A percentile compares a stretch with the other conserved stretches of the same genome.
phyloP scores from a whole-genome alignment of 1,284 basidiomycete genomes.

The Salmacisia buchloeana region DNA sequence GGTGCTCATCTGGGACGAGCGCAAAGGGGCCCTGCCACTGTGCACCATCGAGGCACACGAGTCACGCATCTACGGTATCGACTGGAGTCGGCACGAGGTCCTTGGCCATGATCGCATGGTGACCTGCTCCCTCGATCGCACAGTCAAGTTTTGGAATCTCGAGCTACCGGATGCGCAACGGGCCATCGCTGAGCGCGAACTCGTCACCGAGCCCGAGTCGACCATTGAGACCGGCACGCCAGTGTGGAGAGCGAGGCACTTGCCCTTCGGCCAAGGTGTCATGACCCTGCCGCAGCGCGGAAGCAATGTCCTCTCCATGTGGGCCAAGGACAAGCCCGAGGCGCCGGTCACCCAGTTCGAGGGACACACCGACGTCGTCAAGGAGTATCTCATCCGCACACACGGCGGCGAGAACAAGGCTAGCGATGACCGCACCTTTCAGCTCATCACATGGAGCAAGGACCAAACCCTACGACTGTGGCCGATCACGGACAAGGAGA shows the following conservation, averaged over 20 bases:
- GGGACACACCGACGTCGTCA: constrained; percentile 87
- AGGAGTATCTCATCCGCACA: constrained; percentile 94
- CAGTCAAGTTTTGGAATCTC: constrained; percentile 48
- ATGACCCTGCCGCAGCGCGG: constrained; percentile 85
- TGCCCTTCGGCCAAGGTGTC: constrained; percentile 87
- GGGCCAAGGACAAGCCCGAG: constrained; percentile 56
- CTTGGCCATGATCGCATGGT: constrained; percentile 42
- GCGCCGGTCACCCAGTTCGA: constrained; percentile 70
- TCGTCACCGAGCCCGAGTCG: constrained; percentile 40
- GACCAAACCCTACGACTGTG: constrained; percentile 87
- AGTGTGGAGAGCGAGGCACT: constrained; percentile 84
- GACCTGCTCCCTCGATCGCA: constrained; percentile 47
- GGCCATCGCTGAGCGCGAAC: constrained; percentile 35
- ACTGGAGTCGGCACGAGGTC: constrained; percentile 40
- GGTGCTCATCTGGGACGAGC: constrained; percentile 48
- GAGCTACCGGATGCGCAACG: constrained; percentile 26
- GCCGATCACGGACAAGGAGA: constrained; percentile 70
- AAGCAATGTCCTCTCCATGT: constrained; percentile 80
- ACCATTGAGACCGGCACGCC: constrained; percentile 75
- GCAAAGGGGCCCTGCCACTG: constrained; percentile 37
- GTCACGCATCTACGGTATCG: constrained; percentile 48
- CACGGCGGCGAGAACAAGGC: constrained; percentile 54
- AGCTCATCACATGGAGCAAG: constrained; percentile 89
- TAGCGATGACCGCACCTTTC: constrained; percentile 43
- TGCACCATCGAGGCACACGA: constrained; percentile 43